A percentile compares a stretch with the other conserved stretches of the same genome.
Evolutionary conservation across 352 stramenopile species (phyloP).

Genomic region (Phytophthora macrochlamydospora): DNA sequence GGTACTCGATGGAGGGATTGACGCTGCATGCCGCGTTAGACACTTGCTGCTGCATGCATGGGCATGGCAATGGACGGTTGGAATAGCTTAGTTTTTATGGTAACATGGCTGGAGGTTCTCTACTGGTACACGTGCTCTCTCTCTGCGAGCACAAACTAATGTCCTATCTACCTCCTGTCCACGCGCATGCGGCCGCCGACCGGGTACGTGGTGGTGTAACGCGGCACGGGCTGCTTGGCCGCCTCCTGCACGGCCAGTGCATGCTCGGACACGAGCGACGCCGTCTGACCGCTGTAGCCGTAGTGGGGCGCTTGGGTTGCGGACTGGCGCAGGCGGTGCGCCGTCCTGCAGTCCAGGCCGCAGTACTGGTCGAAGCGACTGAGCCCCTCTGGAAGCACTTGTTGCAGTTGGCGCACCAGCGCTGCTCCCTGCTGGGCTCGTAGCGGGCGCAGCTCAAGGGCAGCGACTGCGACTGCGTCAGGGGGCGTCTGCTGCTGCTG

Average conservation of each 20-base stretch:
- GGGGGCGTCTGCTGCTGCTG: too few species aligned
- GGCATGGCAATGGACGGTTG: conserved; percentile 3
- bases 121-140: conserved; percentile 7
- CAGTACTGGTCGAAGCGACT: conserved; percentile 79
- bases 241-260: conserved; percentile 21
- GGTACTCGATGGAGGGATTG: background rate
- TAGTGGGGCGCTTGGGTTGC: conserved; percentile 34
- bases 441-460: conserved; percentile 23
- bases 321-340: conserved; percentile 40
- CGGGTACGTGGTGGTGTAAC: conserved; percentile 25
- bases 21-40: background rate
- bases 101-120: conserved; percentile 16
- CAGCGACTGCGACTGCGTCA: conserved; percentile 20
- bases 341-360: conserved; percentile 73
- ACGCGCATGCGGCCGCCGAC: conserved; percentile 7
- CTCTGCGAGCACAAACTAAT: conserved; percentile 1
- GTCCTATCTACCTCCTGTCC: conserved; percentile 14
- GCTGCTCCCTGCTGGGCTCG: conserved; percentile 70
- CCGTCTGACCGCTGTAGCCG: conserved; percentile 19
- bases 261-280: conserved; percentile 27
- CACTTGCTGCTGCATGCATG: background rate
- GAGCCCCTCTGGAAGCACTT: conserved; percentile 77
- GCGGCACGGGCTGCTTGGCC: conserved; percentile 22
- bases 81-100: conserved; percentile 30
- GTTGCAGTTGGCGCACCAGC: conserved; percentile 80